Evolutionary conservation across 2,329 filamentous ascomycete species (phyloP), one percentile per base, ranked within the genome.

Genomic region (Trichoderma lentiforme): DNA sequence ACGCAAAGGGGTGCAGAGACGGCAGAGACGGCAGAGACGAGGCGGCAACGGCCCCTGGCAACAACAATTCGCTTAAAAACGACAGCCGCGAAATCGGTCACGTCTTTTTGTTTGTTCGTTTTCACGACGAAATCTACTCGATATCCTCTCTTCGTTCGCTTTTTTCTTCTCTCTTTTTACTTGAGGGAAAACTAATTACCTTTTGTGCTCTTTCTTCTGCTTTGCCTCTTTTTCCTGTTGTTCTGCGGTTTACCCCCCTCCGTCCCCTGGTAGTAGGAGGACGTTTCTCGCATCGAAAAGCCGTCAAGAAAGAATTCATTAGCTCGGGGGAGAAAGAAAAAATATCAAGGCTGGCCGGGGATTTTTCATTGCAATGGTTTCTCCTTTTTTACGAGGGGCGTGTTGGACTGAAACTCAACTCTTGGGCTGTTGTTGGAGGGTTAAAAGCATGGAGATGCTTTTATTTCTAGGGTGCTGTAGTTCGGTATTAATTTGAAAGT

Each of bases 31-130:
- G 51, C 36, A 26, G 66, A 51, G 56, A 36, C 12, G 28, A 58
- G 64, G 32, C 47, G 30, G 34, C n/a, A 51, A 26, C 8, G 3
- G n/a, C 26, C 26, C 26, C 34, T 28, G 56, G 66, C 56, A 61
- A 12, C 9, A 21, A 14, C 24, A 34, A 51, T 43, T 61, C 15
- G 66, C 56, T 69, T 8, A 21, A 21, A 21, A 69, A 61, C 57
- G 56, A 61, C 26, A 26, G 32, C 39, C 66, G 39, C 57, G 56
- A 36, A 69, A 69, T 61, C 66, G 66, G 36, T 69, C 36, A 47
- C 30, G 56, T 32, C 56, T 32, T 60, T 32, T 36, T 61, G 43
- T 51, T 51, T 51, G 43, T 61, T 21, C 24, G 39, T 34, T 61
- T 61, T 69, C 36, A 60, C n/a, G 34, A 56, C 47, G 39, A 69